Evolutionary conservation across 345 rosid genomes (phyloP).

Genomic region (Psidium friedrichsthalianum): DNA sequence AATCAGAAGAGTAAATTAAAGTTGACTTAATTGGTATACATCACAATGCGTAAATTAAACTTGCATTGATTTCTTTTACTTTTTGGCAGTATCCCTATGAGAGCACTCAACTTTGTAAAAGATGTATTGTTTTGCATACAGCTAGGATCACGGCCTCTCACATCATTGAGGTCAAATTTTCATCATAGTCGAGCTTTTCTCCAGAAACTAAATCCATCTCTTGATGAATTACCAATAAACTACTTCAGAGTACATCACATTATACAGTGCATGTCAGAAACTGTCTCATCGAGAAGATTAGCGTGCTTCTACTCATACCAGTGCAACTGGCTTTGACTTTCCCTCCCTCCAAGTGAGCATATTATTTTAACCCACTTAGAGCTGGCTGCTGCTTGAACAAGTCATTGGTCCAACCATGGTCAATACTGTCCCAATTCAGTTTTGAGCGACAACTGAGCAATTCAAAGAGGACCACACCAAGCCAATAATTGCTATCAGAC

Average conservation of each 20-base stretch:
- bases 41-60: background rate
- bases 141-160: background rate
- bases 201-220: background rate
- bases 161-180: background rate
- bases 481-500: background rate
- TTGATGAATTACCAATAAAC: background rate
- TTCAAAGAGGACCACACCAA: background rate
- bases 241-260: background rate
- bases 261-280: background rate
- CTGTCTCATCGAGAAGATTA: background rate
- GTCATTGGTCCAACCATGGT: background rate
- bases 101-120: background rate
- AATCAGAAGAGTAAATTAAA: background rate
- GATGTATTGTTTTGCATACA: background rate
- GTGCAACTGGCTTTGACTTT: background rate
- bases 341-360: background rate
- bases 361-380: background rate
- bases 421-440: background rate
- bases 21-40: background rate
- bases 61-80: background rate
- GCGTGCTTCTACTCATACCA: background rate
- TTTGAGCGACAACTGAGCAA: background rate
- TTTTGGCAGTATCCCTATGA: background rate
- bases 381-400: background rate
- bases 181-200: background rate